These are phyloP conservation scores for Dioscorea zingiberensis DNA, from an alignment of 106 monocot genomes.

Conservation along the genomic window DNA sequence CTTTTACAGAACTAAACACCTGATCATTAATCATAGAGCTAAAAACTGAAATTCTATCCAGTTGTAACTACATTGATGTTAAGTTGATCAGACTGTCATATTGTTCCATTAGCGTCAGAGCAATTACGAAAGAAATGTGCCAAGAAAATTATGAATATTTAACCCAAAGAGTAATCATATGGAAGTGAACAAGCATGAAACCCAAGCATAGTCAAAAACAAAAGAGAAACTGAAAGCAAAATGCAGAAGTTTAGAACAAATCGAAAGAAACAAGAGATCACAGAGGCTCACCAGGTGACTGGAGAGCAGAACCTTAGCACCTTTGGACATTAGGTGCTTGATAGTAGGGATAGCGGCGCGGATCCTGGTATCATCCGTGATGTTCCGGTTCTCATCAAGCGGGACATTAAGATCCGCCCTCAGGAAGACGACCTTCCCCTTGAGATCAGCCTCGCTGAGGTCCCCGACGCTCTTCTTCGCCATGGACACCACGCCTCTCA, in stretches of 20 bases:
- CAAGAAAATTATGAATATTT: too few species aligned
- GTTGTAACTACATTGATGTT: too few species aligned
- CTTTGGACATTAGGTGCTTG: conserved; percentile 67
- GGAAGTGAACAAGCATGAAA: too few species aligned
- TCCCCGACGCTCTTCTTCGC: conserved; percentile 92
- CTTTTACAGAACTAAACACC: too few species aligned
- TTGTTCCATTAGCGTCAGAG: too few species aligned
- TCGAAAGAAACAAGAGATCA: not conserved
- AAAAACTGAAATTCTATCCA: too few species aligned
- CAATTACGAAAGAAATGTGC: too few species aligned
- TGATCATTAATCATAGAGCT: too few species aligned
- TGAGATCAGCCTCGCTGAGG: conserved; percentile 54
- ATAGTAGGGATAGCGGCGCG: conserved; percentile 90
- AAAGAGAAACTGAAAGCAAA: not conserved
- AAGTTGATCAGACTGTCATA: too few species aligned
- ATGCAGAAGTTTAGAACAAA: not conserved
- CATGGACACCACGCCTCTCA: conserved; percentile 63
- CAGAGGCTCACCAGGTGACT: conserved; percentile 65
- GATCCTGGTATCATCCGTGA: conserved; percentile 90
- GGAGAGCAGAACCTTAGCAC: conserved; percentile 85
- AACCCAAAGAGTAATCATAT: too few species aligned
- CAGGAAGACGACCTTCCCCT: conserved; percentile 80
- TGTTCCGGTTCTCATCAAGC: conserved; percentile 78
- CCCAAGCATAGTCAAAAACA: too few species aligned
- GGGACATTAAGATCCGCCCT: conserved; percentile 89